Evolutionary conservation across 2,329 filamentous ascomycete species (phyloP), one percentile per base, ranked within the genome.

Genomic region (Sclerotinia subarctica): DNA sequence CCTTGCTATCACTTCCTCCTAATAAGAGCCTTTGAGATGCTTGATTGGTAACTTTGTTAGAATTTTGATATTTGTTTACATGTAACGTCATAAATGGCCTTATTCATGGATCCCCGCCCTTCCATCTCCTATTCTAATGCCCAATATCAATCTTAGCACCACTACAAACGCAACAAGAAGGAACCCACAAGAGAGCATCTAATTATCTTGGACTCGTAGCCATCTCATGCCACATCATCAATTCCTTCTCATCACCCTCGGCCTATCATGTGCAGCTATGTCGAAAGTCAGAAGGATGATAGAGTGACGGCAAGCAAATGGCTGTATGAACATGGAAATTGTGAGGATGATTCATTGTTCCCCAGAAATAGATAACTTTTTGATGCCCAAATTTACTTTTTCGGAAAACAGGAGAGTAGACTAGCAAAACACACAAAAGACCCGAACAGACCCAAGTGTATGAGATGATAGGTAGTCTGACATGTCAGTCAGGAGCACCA

Each of bases 361-460:
- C 51, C 54, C 42, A 17, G 29, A 49, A n/a, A 46, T 51, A 67
- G 52, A 54, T 67, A 67, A 67, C 65, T 67, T 67, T 67, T 67
- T 8, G 32, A 46, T 63, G 56, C 65, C 65, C 58, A 32, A n/a
- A 60, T 32, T 57, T 32, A 44, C 63, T 54, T 44, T 51, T 52
- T 35, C n/a, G 47, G 21, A 38, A 46, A 54, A 53, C 29, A 62
- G 56, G 56, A 62, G 26, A 62, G 46, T 29, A 51, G 46, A 24
- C 17, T n/a, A 62, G 44, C 32, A 26, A 62, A 46, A 57, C n/a
- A 32, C 38, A 44, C 32, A 44, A 52, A 67, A 54, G 10, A 42
- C 38, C 38, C 38, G 15, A 42, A 42, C 32, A 62, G 59, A 62
- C 59, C 35, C 57, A 63, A 54, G 52, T 51, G 29, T 62, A 46